These are phyloP conservation scores for Rhizophora mangle DNA, from an alignment of 345 rosid genomes.

Conservation along the genomic window DNA sequence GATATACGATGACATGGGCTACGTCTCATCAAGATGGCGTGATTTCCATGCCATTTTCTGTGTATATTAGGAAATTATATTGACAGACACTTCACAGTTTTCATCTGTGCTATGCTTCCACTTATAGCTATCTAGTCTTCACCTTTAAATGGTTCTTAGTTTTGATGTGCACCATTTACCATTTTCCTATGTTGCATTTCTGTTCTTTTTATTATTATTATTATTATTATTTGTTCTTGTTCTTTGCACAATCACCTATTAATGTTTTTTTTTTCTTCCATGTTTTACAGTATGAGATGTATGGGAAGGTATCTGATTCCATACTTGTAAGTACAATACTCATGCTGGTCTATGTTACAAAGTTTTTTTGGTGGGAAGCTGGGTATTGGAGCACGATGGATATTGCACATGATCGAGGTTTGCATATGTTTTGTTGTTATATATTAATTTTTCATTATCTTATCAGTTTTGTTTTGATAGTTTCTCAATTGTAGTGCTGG, in stretches of 20 bases:
- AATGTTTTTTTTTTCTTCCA: neutral
- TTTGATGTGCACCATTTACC: neutral
- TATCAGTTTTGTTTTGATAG: too few species aligned
- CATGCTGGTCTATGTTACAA: conserved; percentile 87
- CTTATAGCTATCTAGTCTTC: too few species aligned
- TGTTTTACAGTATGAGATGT: conserved; percentile 62
- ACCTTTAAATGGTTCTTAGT: neutral
- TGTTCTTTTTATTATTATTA: neutral
- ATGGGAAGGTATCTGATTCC: conserved; percentile 83
- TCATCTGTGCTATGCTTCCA: too few species aligned
- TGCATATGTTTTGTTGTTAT: conserved; percentile 16
- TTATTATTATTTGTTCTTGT: too few species aligned
- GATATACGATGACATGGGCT: too few species aligned
- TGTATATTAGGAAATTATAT: too few species aligned
- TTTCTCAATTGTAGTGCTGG: too few species aligned
- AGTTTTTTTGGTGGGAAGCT: conserved; percentile 99
- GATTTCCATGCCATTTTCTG: too few species aligned
- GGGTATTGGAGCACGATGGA: conserved; percentile 99
- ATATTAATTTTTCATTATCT: neutral
- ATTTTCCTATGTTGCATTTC: neutral
- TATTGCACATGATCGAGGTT: conserved; percentile 98
- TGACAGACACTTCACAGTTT: too few species aligned
- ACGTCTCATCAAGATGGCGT: too few species aligned
- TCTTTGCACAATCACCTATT: neutral
- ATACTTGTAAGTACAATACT: conserved; percentile 89